Evolutionary conservation across 495 filamentous ascomycete species (phyloP).

Genomic region (Neurospora intermedia): DNA sequence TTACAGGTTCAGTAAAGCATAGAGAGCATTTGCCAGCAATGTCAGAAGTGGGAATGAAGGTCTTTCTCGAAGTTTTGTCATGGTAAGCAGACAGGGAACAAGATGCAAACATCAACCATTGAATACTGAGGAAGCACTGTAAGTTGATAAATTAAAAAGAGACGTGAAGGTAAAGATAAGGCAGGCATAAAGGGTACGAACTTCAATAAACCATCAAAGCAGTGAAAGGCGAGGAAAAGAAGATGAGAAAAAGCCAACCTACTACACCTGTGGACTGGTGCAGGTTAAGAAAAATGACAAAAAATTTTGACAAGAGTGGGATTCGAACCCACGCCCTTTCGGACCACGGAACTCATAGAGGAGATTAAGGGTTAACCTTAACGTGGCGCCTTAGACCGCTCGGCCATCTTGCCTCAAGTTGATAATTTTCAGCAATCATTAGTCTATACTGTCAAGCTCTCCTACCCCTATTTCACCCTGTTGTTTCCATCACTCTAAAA

Average conservation of each 20-base stretch:
- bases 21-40: background rate
- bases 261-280: background rate
- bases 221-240: background rate
- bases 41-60: background rate
- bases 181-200: too few relatives aligned
- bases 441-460: rapidly evolving
- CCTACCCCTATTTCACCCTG: background rate
- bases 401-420: slow-evolving; percentile 5
- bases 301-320: slow-evolving; percentile 4
- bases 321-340: slow-evolving; percentile 12
- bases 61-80: background rate
- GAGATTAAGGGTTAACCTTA: slow-evolving; percentile 8
- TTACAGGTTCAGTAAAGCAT: background rate
- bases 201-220: background rate
- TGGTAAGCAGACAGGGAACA: background rate
- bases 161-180: too few relatives aligned
- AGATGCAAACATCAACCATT: background rate
- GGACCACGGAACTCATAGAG: background rate
- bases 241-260: too few relatives aligned
- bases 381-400: too few relatives aligned
- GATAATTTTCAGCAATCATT: background rate
- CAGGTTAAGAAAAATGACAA: background rate
- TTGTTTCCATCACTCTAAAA: background rate
- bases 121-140: too few relatives aligned
- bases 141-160: too few relatives aligned